These are phyloP conservation scores for Boletus rubescentipes DNA, from an alignment of 768 basidiomycete genomes.

Conservation along the genomic window DNA sequence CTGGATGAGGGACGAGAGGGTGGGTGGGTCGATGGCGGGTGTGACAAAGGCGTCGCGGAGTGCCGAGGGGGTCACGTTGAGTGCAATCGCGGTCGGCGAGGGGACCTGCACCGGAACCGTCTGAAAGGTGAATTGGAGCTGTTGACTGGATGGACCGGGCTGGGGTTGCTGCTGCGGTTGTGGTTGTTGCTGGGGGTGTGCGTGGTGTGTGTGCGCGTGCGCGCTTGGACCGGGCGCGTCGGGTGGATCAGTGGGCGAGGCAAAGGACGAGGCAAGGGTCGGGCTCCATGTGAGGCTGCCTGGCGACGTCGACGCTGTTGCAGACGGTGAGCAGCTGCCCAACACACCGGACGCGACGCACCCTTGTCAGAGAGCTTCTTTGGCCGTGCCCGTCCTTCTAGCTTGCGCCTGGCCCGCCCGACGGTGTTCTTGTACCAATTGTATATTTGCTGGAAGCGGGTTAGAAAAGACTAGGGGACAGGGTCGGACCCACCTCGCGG, in stretches of 20 bases:
- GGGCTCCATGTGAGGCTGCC: constrained; percentile 40
- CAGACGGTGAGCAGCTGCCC: neutral
- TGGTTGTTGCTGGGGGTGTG: constrained; percentile 5
- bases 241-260: constrained; percentile 19
- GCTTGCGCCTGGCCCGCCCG: constrained; percentile 56
- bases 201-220: constrained; percentile 26
- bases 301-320: constrained; percentile 14
- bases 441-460: constrained; percentile 54
- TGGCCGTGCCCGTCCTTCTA: constrained; percentile 53
- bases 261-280: constrained; percentile 39
- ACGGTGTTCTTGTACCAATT: constrained; percentile 76
- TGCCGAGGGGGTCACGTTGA: constrained; percentile 29
- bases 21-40: constrained; percentile 45
- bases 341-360: constrained; percentile 13
- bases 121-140: constrained; percentile 47
- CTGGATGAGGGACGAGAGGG: constrained; percentile 55
- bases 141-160: constrained; percentile 30
- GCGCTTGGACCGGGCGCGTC: constrained; percentile 32
- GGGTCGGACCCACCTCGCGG: constrained; percentile 48
- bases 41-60: constrained; percentile 33
- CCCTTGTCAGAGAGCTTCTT: constrained; percentile 53
- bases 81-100: constrained; percentile 19
- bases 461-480: neutral
- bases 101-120: constrained; percentile 35
- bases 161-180: constrained; percentile 25